Conservation (phyloP, 2,329 filamentous ascomycete species). For the Aureobasidium lini region DNA sequence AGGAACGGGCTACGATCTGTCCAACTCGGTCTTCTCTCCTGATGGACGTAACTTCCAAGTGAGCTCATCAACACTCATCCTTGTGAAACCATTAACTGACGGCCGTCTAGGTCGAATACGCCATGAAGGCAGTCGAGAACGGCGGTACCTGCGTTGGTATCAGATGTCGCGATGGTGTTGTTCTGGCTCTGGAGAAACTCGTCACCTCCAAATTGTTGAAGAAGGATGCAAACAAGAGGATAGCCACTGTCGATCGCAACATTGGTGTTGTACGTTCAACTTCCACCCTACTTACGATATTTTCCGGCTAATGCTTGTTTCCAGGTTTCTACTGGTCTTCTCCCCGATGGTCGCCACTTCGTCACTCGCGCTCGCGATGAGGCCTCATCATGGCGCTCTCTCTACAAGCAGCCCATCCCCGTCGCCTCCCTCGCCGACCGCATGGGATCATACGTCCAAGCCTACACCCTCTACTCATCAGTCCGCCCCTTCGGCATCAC, state of each 20-base stretch:
- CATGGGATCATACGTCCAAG: constrained; percentile 93
- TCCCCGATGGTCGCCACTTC: constrained; percentile 93
- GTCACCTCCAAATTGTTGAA: constrained; percentile 93
- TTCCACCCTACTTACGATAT: background rate
- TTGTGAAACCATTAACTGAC: background rate
- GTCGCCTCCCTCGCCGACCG: constrained; percentile 80
- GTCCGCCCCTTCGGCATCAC: constrained; percentile 96
- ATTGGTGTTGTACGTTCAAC: constrained; percentile 72
- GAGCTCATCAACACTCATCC: constrained; percentile 13
- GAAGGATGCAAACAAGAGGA: constrained; percentile 91
- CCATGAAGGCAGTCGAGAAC: constrained; percentile 96
- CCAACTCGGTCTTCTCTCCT: constrained; percentile 98
- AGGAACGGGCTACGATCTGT: constrained; percentile 98
- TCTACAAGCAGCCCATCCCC: constrained; percentile 91
- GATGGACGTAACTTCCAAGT: constrained; percentile 99
- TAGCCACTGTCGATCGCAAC: constrained; percentile 89
- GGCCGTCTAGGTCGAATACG: constrained; percentile 69
- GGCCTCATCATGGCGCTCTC: constrained; percentile 79
- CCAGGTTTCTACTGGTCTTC: constrained; percentile 86
- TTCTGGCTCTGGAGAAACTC: constrained; percentile 94
- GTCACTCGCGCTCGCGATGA: constrained; percentile 91
- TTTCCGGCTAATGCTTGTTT: no score
- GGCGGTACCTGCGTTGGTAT: constrained; percentile 95
- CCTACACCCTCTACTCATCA: constrained; percentile 93
- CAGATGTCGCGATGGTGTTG: constrained; percentile 92